phyloP scores from a whole-genome alignment of 2,329 filamentous ascomycete species.

The Neofusicoccum ribis region DNA sequence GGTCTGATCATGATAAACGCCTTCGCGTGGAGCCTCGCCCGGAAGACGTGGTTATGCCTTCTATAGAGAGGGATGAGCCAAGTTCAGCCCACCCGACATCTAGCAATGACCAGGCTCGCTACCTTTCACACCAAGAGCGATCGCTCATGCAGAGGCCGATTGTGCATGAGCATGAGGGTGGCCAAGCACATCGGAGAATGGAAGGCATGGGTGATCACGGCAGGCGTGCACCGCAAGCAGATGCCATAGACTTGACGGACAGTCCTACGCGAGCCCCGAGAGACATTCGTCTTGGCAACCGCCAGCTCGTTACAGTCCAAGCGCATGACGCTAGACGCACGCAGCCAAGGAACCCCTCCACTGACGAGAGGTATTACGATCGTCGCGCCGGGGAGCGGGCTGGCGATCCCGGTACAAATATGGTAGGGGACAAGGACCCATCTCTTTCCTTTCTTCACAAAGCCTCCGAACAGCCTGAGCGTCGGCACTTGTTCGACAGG shows the following conservation, averaged over 20 bases:
- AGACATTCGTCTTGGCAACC: background rate
- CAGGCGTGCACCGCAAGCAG: background rate
- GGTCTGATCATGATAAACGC: slow-evolving; percentile 1
- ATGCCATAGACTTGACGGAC: slow-evolving; percentile 7
- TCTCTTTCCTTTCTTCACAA: background rate
- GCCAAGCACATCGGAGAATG: background rate
- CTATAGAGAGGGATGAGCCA: slow-evolving; percentile 10
- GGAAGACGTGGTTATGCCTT: slow-evolving; percentile 1
- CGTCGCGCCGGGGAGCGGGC: background rate
- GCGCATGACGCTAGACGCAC: background rate
- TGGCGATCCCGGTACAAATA: background rate
- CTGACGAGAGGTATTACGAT: background rate
- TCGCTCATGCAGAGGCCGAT: slow-evolving; percentile 4
- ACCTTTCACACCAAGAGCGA: slow-evolving; percentile 18
- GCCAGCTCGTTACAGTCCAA: background rate
- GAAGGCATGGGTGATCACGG: background rate
- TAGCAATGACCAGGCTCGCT: background rate
- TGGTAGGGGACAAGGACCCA: background rate
- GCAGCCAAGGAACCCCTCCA: background rate
- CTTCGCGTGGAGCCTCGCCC: background rate
- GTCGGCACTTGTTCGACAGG: background rate
- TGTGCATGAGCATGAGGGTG: background rate
- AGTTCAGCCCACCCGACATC: background rate
- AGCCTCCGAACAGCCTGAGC: background rate
- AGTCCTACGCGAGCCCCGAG: background rate